Evolutionary conservation across 306 rosid species (phyloP).

Genomic region (Gastrolobium villosum): DNA sequence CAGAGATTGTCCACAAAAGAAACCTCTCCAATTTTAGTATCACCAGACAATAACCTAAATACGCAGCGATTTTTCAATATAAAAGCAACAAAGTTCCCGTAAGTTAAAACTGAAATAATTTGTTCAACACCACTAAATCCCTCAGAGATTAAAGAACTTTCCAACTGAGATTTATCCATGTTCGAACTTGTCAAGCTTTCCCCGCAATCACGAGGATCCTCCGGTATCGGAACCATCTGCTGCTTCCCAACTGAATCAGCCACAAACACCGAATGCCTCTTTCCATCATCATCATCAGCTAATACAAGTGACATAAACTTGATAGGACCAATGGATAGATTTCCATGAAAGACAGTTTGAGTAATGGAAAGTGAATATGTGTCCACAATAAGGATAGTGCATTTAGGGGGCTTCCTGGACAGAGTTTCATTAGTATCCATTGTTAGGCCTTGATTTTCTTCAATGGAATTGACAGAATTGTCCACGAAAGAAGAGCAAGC

Average conservation of each 20-base stretch:
- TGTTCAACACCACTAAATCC: conserved; percentile 60
- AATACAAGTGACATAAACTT: conserved; percentile 81
- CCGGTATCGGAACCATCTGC: conserved; percentile 63
- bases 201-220: conserved; percentile 57
- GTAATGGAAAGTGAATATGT: conserved; percentile 79
- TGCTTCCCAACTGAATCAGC: conserved; percentile 80
- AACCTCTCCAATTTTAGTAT: conserved; percentile 71
- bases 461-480: conserved; percentile 58
- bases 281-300: conserved; percentile 58
- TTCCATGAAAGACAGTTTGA: conserved; percentile 85
- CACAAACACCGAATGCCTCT: conserved; percentile 68
- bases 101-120: conserved; percentile 59
- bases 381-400: conserved; percentile 80
- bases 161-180: conserved; percentile 54
- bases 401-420: conserved; percentile 68
- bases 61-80: conserved; percentile 66
- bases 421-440: conserved; percentile 63
- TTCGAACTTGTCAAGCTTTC: conserved; percentile 57
- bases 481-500: conserved; percentile 84
- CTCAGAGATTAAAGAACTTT: conserved; percentile 61
- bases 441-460: conserved; percentile 58
- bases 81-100: conserved; percentile 63
- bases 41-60: conserved; percentile 66
- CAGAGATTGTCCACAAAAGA: conserved; percentile 58
- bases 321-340: conserved; percentile 75